Evolutionary conservation across 345 rosid genomes (phyloP).

Genomic region (Arabis hirsuta): DNA sequence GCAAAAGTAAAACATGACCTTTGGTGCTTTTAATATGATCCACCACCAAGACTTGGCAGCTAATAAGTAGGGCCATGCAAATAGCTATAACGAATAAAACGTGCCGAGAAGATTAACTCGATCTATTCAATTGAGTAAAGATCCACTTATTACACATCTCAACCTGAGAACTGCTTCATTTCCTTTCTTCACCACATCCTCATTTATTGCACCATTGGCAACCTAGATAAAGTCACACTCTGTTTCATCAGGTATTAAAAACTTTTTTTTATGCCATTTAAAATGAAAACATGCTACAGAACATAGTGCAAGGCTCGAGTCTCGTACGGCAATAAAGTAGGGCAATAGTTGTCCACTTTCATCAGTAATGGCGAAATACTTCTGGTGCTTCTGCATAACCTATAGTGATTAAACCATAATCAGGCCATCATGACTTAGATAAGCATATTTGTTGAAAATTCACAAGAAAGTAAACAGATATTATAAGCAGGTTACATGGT

Average conservation of each 20-base stretch:
- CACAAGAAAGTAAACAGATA: conserved; percentile 13
- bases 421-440: conserved; percentile 23
- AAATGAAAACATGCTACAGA: conserved; percentile 25
- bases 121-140: conserved; percentile 15
- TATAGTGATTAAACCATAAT: conserved; percentile 43
- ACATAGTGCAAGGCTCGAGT: conserved; percentile 26
- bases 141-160: conserved; percentile 28
- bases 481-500: conserved; percentile 2
- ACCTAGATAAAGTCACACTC: conserved; percentile 58
- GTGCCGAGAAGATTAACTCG: conserved; percentile 12
- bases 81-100: conserved; percentile 15
- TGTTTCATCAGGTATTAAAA: conserved; percentile 27
- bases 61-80: conserved; percentile 13
- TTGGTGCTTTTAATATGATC: conserved; percentile 23
- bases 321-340: conserved; percentile 80
- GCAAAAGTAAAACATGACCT: conserved; percentile 36
- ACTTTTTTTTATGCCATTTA: conserved; percentile 15
- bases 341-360: conserved; percentile 75
- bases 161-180: conserved; percentile 99
- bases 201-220: conserved; percentile 89
- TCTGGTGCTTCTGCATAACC: conserved; percentile 99
- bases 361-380: conserved; percentile 76
- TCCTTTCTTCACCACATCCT: conserved; percentile 80
- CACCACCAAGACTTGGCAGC: conserved; percentile 10
- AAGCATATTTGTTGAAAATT: conserved; percentile 12